These are phyloP conservation scores for Laguncularia racemosa DNA, from an alignment of 345 rosid genomes.

Conservation along the genomic window DNA sequence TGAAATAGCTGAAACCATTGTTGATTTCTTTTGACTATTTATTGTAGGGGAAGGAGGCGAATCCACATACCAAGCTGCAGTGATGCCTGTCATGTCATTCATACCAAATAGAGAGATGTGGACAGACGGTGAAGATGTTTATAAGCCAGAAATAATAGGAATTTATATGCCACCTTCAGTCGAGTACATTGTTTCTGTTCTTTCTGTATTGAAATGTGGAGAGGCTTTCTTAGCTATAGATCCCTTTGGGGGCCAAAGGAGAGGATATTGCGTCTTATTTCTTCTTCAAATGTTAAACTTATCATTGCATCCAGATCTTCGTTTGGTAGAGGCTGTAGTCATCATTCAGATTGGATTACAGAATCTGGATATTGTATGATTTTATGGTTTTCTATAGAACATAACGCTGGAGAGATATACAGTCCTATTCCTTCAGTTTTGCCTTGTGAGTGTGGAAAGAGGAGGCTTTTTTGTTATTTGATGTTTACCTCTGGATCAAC, in stretches of 20 bases:
- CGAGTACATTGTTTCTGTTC: constrained; percentile 71
- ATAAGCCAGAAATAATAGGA: constrained; percentile 56
- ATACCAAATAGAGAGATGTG: constrained; percentile 2
- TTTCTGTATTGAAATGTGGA: constrained; percentile 72
- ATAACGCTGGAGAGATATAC: constrained; percentile 13
- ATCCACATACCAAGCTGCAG: background rate
- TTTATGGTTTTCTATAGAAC: constrained; percentile 43
- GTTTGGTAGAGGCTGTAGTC: constrained; percentile 28
- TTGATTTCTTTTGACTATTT: background rate
- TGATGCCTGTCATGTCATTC: constrained; percentile 3
- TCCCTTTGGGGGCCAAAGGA: constrained; percentile 84
- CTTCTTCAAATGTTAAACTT: constrained; percentile 42
- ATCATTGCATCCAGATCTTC: constrained; percentile 41
- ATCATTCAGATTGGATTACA: constrained; percentile 42
- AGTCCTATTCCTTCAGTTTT: constrained; percentile 19
- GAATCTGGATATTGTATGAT: constrained; percentile 32
- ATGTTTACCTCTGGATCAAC: constrained; percentile 95
- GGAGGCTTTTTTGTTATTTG: constrained; percentile 64
- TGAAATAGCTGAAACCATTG: background rate
- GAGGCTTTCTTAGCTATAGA: constrained; percentile 85
- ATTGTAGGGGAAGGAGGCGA: background rate
- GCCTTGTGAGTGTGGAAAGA: constrained; percentile 45
- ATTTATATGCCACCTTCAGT: constrained; percentile 69
- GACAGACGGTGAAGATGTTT: constrained; percentile 15
- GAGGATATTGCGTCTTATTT: constrained; percentile 49